phyloP scores from a whole-genome alignment of 768 basidiomycete genomes.

The Cytidiella melzeri region DNA sequence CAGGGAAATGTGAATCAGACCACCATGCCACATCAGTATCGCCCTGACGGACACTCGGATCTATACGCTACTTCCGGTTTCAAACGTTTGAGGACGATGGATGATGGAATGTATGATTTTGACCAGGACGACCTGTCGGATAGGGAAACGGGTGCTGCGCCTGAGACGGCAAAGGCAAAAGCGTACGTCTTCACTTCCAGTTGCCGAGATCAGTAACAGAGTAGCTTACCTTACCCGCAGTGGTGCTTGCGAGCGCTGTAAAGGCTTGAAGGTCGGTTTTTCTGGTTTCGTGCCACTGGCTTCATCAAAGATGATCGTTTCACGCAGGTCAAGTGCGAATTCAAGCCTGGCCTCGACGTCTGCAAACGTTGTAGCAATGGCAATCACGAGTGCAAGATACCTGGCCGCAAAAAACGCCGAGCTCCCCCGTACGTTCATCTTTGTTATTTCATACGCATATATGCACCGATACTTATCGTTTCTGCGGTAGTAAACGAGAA shows the following conservation, averaged over 20 bases:
- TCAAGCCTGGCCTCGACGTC: slow-evolving; percentile 62
- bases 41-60: background rate
- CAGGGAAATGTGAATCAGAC: background rate
- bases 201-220: background rate
- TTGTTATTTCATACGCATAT: background rate
- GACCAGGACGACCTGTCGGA: background rate
- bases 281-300: background rate
- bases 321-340: slow-evolving; percentile 68
- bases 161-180: slow-evolving; percentile 5
- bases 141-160: background rate
- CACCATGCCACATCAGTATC: background rate
- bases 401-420: slow-evolving; percentile 78
- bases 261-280: slow-evolving; percentile 40
- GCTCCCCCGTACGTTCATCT: slow-evolving; percentile 60
- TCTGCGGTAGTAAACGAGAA: slow-evolving; percentile 61
- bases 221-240: slow-evolving; percentile 4
- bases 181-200: slow-evolving; percentile 6
- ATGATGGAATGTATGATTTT: background rate
- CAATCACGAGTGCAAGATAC: slow-evolving; percentile 69
- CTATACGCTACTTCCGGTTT: background rate
- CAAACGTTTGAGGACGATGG: slow-evolving; percentile 1
- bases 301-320: background rate
- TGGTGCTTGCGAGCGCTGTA: slow-evolving; percentile 72
- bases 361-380: slow-evolving; percentile 72
- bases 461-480: slow-evolving; percentile 1